phyloP scores from a whole-genome alignment of 148 eudicot genomes.

The Spergularia bocconei region DNA sequence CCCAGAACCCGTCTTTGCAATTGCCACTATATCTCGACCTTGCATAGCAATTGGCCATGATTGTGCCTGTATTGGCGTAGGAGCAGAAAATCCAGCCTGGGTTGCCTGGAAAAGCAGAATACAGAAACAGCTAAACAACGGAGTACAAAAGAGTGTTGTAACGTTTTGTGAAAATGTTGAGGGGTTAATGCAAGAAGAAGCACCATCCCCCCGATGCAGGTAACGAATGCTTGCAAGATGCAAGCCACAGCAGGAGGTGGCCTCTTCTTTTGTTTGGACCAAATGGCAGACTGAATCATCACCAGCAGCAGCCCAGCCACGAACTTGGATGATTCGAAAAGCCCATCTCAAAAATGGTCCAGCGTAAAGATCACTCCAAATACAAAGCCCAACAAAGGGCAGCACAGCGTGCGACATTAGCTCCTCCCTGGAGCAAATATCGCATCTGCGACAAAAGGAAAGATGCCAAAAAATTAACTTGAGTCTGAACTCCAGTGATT shows the following conservation, averaged over 20 bases:
- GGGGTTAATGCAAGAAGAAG: constrained; percentile 58
- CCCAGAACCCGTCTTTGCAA: constrained; percentile 93
- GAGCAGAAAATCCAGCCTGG: constrained; percentile 78
- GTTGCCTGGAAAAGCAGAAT: constrained; percentile 63
- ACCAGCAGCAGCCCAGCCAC: constrained; percentile 61
- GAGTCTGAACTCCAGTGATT: constrained; percentile 53
- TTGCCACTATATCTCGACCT: constrained; percentile 75
- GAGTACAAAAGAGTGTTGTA: constrained; percentile 14
- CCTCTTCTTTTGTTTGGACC: constrained; percentile 75
- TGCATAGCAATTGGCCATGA: constrained; percentile 90
- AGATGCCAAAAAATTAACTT: constrained; percentile 49
- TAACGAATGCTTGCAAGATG: constrained; percentile 59
- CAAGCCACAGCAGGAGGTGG: constrained; percentile 74
- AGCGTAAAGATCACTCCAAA: constrained; percentile 60
- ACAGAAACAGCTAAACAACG: constrained; percentile 32
- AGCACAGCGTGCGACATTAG: constrained; percentile 95
- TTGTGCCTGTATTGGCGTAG: constrained; percentile 93
- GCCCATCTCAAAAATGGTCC: constrained; percentile 77
- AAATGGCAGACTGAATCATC: constrained; percentile 85
- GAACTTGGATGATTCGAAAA: constrained; percentile 69
- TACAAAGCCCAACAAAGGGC: constrained; percentile 65
- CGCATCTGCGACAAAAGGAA: constrained; percentile 94
- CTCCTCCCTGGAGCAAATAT: constrained; percentile 99
- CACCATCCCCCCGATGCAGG: constrained; percentile 63
- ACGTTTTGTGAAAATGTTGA: constrained; percentile 27